phyloP scores from a whole-genome alignment of 345 rosid species.

The Eucalyptus polybractea region DNA sequence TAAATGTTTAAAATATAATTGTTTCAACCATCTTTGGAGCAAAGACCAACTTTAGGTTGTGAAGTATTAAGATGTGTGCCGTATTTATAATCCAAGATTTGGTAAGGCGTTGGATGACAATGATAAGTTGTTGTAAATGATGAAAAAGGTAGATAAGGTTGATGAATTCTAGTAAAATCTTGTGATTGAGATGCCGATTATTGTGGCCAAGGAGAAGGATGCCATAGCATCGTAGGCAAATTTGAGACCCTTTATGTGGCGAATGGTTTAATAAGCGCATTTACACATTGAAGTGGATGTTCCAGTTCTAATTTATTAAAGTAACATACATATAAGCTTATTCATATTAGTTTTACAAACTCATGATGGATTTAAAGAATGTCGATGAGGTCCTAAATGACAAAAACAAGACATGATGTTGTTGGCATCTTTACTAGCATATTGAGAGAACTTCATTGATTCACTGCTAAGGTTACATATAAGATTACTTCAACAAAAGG shows the following conservation, averaged over 20 bases:
- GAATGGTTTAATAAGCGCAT: neutral
- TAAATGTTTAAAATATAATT: neutral
- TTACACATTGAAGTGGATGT: neutral
- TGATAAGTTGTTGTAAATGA: neutral
- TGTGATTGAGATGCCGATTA: neutral
- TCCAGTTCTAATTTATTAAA: neutral
- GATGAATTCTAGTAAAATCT: neutral
- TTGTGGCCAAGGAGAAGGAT: neutral
- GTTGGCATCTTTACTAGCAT: neutral
- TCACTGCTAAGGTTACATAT: neutral
- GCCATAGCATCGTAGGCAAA: neutral
- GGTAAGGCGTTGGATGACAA: neutral
- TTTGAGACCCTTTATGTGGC: neutral
- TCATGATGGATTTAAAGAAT: neutral
- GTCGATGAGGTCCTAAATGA: neutral
- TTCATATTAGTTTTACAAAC: neutral
- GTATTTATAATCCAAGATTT: neutral
- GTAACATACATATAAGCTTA: neutral
- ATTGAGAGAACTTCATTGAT: neutral
- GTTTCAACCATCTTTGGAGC: neutral
- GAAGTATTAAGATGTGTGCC: neutral
- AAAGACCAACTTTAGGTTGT: neutral
- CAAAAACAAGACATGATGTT: neutral
- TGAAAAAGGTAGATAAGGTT: neutral
- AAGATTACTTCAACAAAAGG: neutral